Base-by-base conservation (phyloP, 2,329 filamentous ascomycete species). In the Coniochaeta pulveracea region DNA sequence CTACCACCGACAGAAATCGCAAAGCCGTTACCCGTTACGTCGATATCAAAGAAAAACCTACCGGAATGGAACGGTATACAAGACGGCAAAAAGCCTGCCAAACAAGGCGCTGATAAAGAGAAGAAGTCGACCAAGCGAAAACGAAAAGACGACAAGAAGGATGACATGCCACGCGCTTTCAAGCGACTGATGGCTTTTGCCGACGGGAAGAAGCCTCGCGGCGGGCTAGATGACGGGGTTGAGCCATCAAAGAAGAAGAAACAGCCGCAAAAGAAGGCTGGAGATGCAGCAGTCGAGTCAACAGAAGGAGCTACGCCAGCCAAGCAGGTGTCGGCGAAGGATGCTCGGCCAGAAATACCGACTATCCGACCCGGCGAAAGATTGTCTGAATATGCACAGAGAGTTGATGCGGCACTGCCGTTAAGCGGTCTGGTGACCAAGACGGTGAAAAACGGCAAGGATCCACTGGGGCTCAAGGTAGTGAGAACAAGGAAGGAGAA, bases 91-190 rank as follows among this genome's bases (percentile, higher is more conserved):
- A 40, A 47, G 39, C 38, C 47, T 41, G 27, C 34, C 36, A 21
- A 38, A 45, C 37, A 53, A 45, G 54, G 43, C 47, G 37, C 44
- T 14, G 27, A 28, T 9, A 33, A 36, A 7, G 34, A 45, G 19
- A 72, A 60, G 47, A 65, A 56, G 51, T 41, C 51, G 37, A 40
- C 48, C 32, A 67, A 68, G 45, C 61, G 59, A 58, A 77, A 66
- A 58, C 52, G 58, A 38, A 54, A 52, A 21, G 47, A 41, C 27
- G 46, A 54, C 33, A 55, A 53, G 19, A 63, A 70, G 24, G 78
- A 93, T 52, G 91, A 96, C 58, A 88, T 83, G 2, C 91, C 91
- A 0, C 81, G 85, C 44, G 85, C 82, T 2, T 98, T 98, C 56
- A 74, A 75, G 40, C 77, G 86, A 10, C 61, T 96, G 40, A 91